phyloP scores from a whole-genome alignment of 1,139 yeast species.

The Nematodospora anomalae region DNA sequence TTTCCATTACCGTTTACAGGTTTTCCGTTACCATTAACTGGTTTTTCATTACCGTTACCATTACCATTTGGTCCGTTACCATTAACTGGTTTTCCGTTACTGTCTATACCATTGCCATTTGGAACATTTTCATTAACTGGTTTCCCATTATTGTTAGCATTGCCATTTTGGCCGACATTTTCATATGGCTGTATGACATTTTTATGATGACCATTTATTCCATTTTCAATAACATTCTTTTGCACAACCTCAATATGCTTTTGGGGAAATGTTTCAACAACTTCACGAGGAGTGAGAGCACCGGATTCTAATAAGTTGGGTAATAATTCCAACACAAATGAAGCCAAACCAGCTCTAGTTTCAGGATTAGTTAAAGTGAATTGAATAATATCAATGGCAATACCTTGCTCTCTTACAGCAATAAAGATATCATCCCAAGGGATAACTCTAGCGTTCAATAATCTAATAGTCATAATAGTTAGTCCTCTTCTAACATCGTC shows the following conservation, averaged over 20 bases:
- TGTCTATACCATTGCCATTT: neutral
- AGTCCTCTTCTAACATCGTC: constrained; percentile 28
- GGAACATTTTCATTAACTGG: neutral
- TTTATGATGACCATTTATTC: neutral
- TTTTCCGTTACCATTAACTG: neutral
- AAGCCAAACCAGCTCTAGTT: constrained; percentile 30
- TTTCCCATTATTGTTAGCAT: neutral
- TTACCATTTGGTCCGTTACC: neutral
- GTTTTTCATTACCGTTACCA: neutral
- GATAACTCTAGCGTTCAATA: constrained; percentile 31
- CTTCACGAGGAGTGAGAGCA: constrained; percentile 6
- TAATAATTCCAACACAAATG: constrained; percentile 28
- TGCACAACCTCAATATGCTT: neutral
- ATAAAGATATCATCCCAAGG: constrained; percentile 35
- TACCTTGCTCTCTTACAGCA: constrained; percentile 33
- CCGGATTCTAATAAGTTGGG: constrained; percentile 23
- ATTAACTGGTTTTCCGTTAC: neutral
- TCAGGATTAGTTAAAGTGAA: constrained; percentile 30
- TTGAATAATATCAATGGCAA: constrained; percentile 30
- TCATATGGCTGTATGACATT: too few species aligned
- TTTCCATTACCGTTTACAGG: too few species aligned
- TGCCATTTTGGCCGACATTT: too few species aligned
- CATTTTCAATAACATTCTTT: neutral
- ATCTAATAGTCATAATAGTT: constrained; percentile 26
- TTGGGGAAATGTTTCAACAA: constrained; percentile 7